Evolutionary conservation across 305 asterid genomes (phyloP).

Genomic region (Fraxinus paxiana): DNA sequence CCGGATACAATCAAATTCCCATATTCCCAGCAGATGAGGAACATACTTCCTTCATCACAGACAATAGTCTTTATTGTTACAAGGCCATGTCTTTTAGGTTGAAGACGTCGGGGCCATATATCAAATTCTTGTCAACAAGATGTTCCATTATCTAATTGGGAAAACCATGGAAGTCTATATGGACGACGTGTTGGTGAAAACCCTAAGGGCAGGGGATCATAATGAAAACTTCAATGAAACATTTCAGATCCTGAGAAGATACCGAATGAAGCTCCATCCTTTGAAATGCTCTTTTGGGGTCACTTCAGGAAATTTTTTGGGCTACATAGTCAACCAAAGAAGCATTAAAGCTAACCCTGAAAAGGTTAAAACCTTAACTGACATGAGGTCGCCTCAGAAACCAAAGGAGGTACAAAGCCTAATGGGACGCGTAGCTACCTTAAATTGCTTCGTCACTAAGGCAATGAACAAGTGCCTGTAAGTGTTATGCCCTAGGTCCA

Average conservation of each 20-base stretch:
- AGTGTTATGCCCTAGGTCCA: too few species aligned
- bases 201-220: not conserved
- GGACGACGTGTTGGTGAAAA: not conserved
- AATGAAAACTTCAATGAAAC: not conserved
- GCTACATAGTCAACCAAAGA: not conserved
- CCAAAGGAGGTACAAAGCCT: too few species aligned
- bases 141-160: not conserved
- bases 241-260: not conserved
- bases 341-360: not conserved
- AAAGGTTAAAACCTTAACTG: not conserved
- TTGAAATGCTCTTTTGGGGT: not conserved
- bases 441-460: too few species aligned
- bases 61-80: not conserved
- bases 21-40: too few species aligned
- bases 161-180: not conserved
- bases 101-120: not conserved
- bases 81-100: not conserved
- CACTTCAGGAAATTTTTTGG: not conserved
- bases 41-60: too few species aligned
- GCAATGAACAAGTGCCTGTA: too few species aligned
- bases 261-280: not conserved
- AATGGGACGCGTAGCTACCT: too few species aligned
- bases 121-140: not conserved
- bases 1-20: too few species aligned
- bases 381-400: too few species aligned